Conservation (phyloP, 2,329 filamentous ascomycete genomes). For the Colletotrichum aenigma region DNA sequence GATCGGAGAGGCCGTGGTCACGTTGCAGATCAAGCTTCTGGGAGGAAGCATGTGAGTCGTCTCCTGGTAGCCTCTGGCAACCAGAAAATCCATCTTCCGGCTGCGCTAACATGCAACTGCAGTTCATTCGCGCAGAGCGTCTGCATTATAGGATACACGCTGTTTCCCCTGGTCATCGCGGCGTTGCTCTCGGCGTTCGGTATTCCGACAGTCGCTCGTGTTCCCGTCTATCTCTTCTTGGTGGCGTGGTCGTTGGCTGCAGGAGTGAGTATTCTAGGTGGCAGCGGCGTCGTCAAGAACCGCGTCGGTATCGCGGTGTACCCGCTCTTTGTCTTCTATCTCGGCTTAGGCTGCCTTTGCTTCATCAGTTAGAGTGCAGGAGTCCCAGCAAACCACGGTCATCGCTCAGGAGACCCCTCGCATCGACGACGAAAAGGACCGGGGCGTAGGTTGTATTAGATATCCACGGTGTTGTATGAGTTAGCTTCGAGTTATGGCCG, state of each 20-base stretch:
- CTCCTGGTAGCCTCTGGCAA: background rate
- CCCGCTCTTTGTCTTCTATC: slow-evolving; percentile 92
- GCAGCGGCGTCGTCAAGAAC: slow-evolving; percentile 94
- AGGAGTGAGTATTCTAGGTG: slow-evolving; percentile 93
- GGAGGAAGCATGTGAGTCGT: slow-evolving; percentile 91
- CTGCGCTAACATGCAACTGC: slow-evolving; percentile 19
- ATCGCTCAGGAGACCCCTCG: background rate
- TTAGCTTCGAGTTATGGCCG: background rate
- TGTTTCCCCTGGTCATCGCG: slow-evolving; percentile 95
- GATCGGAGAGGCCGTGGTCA: slow-evolving; percentile 96
- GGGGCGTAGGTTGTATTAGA: slow-evolving; percentile 5
- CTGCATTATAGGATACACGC: slow-evolving; percentile 97
- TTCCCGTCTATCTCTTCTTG: slow-evolving; percentile 89
- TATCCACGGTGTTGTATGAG: background rate
- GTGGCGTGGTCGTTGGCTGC: slow-evolving; percentile 93
- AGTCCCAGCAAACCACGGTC: background rate
- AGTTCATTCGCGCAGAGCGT: slow-evolving; percentile 98
- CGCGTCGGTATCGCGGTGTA: slow-evolving; percentile 93
- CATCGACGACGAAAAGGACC: background rate
- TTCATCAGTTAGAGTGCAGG: slow-evolving; percentile 78
- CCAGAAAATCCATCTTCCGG: background rate
- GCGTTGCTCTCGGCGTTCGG: slow-evolving; percentile 84
- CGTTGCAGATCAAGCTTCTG: slow-evolving; percentile 94
- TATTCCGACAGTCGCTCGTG: slow-evolving; percentile 79
- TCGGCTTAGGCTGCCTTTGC: slow-evolving; percentile 91